Conservation (phyloP, 2,329 filamentous ascomycete genomes). For the Cladosporium sp. region DNA sequence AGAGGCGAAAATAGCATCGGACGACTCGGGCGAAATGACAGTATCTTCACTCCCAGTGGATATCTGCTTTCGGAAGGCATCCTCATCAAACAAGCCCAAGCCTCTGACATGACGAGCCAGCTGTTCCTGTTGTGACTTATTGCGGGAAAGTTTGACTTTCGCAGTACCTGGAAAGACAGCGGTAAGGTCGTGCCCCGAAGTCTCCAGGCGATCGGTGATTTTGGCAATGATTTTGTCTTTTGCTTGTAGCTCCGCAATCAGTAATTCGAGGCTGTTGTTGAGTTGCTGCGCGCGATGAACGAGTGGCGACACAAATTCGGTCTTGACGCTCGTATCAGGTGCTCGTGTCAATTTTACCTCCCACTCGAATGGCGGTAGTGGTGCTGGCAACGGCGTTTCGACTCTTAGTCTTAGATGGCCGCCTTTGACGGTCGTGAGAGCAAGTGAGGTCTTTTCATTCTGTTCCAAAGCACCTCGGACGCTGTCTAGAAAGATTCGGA, state of each 20-base stretch:
- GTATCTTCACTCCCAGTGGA: background rate
- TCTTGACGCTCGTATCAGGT: conserved; percentile 39
- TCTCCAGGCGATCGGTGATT: conserved; percentile 56
- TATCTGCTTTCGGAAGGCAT: conserved; percentile 34
- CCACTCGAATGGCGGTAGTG: conserved; percentile 63
- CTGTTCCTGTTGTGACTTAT: conserved; percentile 42
- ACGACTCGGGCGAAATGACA: background rate
- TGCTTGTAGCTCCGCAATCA: conserved; percentile 48
- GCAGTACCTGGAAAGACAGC: conserved; percentile 54
- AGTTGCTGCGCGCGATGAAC: conserved; percentile 46
- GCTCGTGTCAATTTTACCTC: conserved; percentile 52
- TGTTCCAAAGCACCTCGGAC: conserved; percentile 48
- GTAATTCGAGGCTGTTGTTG: conserved; percentile 43
- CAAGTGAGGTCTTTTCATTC: conserved; percentile 33
- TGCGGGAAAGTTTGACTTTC: conserved; percentile 42
- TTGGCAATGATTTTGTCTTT: conserved; percentile 58
- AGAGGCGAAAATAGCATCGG: background rate
- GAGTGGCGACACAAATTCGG: conserved; percentile 51
- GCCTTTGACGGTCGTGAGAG: conserved; percentile 27
- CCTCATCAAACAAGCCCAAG: conserved; percentile 50
- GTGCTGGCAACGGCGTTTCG: conserved; percentile 58
- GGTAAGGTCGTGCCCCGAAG: conserved; percentile 51
- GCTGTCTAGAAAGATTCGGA: conserved; percentile 62
- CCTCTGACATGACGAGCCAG: conserved; percentile 53
- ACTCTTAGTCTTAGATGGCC: conserved; percentile 47